Evolutionary conservation across 345 rosid species (phyloP).

Genomic region (Rhodamnia argentea): DNA sequence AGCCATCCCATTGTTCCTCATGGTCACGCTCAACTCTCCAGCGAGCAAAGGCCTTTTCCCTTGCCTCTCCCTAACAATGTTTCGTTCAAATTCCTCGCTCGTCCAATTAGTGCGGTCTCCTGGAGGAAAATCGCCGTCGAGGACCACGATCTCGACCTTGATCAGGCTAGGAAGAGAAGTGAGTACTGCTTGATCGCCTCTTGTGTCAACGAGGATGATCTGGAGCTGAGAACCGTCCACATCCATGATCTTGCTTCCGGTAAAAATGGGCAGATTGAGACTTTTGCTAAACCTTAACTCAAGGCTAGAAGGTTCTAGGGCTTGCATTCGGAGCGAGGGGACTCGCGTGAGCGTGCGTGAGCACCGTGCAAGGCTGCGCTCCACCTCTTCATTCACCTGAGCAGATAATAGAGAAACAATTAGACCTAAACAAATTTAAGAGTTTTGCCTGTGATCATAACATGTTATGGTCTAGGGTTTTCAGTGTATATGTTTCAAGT

Average conservation of each 20-base stretch:
- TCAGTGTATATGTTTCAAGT: neutral
- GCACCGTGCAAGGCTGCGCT: constrained; percentile 26
- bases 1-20: constrained; percentile 42
- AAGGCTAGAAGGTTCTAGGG: constrained; percentile 29
- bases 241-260: constrained; percentile 57
- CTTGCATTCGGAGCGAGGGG: constrained; percentile 35
- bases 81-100: constrained; percentile 43
- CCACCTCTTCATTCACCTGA: constrained; percentile 81
- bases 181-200: constrained; percentile 1
- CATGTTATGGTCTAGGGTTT: neutral
- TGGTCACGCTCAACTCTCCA: constrained; percentile 49
- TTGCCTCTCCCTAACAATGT: constrained; percentile 54
- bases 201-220: constrained; percentile 34
- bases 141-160: constrained; percentile 62
- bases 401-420: neutral
- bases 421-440: neutral
- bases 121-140: constrained; percentile 69
- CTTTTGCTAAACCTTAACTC: constrained; percentile 20
- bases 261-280: constrained; percentile 41
- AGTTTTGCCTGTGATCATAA: neutral
- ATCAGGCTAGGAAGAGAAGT: constrained; percentile 32
- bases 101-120: constrained; percentile 40
- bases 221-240: constrained; percentile 34
- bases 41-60: constrained; percentile 90
- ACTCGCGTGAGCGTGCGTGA: constrained; percentile 23